Evolutionary conservation across 1,284 basidiomycete species (phyloP).

Genomic region (Neonothopanus nambi): DNA sequence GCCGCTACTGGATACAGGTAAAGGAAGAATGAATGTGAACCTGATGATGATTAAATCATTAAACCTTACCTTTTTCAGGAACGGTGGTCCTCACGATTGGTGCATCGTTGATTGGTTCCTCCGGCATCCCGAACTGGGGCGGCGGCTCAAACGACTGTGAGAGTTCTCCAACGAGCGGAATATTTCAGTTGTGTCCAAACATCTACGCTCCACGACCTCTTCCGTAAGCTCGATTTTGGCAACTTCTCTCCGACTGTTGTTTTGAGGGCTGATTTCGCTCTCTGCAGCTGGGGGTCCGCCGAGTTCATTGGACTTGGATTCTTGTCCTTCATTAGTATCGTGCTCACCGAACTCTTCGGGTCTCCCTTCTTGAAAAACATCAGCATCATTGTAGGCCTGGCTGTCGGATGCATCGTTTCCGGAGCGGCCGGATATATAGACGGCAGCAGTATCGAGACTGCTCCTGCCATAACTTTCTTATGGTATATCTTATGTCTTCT

Average conservation of each 20-base stretch:
- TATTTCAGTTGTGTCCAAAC: conserved; percentile 70
- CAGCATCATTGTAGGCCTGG: conserved; percentile 70
- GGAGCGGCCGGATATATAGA: conserved; percentile 76
- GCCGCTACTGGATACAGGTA: no score
- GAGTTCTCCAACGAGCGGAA: conserved; percentile 56
- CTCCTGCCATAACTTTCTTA: conserved; percentile 79
- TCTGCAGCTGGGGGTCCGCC: conserved; percentile 69
- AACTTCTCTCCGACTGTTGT: background rate
- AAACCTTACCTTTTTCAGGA: conserved; percentile 33
- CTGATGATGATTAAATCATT: background rate
- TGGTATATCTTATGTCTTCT: conserved; percentile 42
- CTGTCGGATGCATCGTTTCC: conserved; percentile 77
- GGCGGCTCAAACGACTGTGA: conserved; percentile 76
- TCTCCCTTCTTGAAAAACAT: conserved; percentile 82
- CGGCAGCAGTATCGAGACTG: conserved; percentile 56
- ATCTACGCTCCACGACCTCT: conserved; percentile 59
- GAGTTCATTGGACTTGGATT: conserved; percentile 87
- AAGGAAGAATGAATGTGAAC: conserved; percentile 15
- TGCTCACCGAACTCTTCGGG: conserved; percentile 77
- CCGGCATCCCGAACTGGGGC: conserved; percentile 81
- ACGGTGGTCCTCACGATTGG: conserved; percentile 82
- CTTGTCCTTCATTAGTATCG: conserved; percentile 76
- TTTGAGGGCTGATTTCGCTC: no score
- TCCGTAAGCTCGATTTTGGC: conserved; percentile 31
- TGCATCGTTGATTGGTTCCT: conserved; percentile 69